Evolutionary conservation across 2,329 filamentous ascomycete species (phyloP).

Genomic region (Fusarium proliferatum): DNA sequence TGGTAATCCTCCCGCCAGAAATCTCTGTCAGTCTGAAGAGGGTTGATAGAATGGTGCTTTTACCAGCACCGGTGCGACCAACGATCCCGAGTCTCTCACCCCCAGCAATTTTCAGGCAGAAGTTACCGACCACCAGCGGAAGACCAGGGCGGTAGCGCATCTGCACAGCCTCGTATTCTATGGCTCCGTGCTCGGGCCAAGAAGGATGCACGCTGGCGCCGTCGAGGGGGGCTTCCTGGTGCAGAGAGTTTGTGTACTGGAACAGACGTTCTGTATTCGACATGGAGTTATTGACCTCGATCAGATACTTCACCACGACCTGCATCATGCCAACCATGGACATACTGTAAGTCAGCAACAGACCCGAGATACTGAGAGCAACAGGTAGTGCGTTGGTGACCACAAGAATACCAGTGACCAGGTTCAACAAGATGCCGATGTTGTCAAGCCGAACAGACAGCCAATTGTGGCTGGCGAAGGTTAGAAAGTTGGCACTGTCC

Average conservation of each 20-base stretch:
- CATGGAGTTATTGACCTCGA: slow-evolving; percentile 2
- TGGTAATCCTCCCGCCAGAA: slow-evolving; percentile 71
- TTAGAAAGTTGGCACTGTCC: background rate
- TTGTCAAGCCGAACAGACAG: background rate
- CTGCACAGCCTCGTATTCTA: background rate
- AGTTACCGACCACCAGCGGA: slow-evolving; percentile 73
- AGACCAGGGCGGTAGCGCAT: slow-evolving; percentile 72
- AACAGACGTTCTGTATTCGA: background rate
- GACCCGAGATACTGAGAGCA: background rate
- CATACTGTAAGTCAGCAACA: background rate
- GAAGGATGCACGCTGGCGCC: background rate
- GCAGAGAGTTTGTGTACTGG: background rate
- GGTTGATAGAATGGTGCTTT: slow-evolving; percentile 78
- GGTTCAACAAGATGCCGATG: background rate
- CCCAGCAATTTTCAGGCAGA: slow-evolving; percentile 71
- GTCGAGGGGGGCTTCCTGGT: background rate
- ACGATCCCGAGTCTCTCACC: slow-evolving; percentile 78
- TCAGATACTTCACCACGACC: background rate
- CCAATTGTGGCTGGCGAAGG: background rate
- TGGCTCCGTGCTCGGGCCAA: background rate
- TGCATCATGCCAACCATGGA: slow-evolving; percentile 2
- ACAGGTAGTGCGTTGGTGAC: background rate
- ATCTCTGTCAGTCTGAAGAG: slow-evolving; percentile 81
- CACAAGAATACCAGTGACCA: background rate
- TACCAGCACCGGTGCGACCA: slow-evolving; percentile 80